Evolutionary conservation across 805 yeast genomes (phyloP), one percentile per base, ranked within the genome.

Genomic region (Nakazawaea ishiwadae): DNA sequence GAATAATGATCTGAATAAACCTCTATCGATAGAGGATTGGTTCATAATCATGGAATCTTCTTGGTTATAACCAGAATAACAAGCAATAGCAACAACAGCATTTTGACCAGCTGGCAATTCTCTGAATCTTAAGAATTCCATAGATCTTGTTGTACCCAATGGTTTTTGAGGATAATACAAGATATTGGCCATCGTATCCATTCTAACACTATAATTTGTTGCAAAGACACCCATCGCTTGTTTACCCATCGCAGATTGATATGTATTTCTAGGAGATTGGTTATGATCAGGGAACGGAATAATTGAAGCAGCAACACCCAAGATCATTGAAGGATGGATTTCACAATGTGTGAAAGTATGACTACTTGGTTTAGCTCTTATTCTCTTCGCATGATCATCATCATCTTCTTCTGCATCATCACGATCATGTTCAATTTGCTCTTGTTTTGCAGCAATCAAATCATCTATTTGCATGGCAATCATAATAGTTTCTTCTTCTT

Each of bases 1-100:
- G 69, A 91, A 93, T 59, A 93, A 73, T 9, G 97, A 89, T 66
- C 99, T 75, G 74, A 93, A 93, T 55, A 93, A 70, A 43, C 99
- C 99, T 58, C 98, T 75, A 65, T 93, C 99, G 59, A 93, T 93
- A 28, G 96, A 86, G 9, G 96, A 84, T 71, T 93, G 99, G 64
- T 93, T 93, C 99, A 93, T 93, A 70, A 93, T 93, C 93, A 93
- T 88, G 31, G 99, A 93, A 84, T 93, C 99, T 84, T 93, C 99
- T 74, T 93, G 99, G 66, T 93, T 93, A 67, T 93, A 93, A 59
- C 99, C 99, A 31, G 96, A 86, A 67, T 93, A 93, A 77, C 99
- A 93, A 33, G 95, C 79, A 73, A 93, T 93, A 21, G 99, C 99
- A 35, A 93, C 99, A 65, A 93, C 81, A 20, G 99, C 99, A 60